Evolutionary conservation across 2,329 filamentous ascomycete species (phyloP), one percentile per base, ranked within the genome.

Genomic region (Helotiales sp.): DNA sequence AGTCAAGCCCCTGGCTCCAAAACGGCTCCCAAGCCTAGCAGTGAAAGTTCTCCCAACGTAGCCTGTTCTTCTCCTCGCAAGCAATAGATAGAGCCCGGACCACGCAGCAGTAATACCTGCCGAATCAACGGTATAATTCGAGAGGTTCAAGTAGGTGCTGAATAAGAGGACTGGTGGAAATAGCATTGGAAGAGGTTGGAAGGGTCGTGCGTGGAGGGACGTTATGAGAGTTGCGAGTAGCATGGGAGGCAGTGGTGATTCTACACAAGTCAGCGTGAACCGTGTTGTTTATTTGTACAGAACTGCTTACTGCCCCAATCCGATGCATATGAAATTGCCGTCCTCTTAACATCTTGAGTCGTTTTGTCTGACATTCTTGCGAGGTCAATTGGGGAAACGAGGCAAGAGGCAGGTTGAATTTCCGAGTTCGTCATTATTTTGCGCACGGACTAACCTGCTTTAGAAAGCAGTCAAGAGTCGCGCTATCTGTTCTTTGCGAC

Each of bases 141-240:
- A 79, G 29, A 89, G 67, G 69, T 88, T 89, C 44, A 88, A 74
- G 68, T 89, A 89, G 57, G 82, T 82, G 52, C 81, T 81, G 74
- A 88, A 86, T 58, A 89, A 77, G 2, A 89, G 77, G 55, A 87
- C 75, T 2, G 86, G 85, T 4, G 86, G 81, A 69, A 89, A 89
- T 62, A 86, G 72, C 80, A 89, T 85, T 3, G 86, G 86, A 0
- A 89, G 75, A 6, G 77, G 69, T 69, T 86, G 85, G 71, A 87
- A 84, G 7, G 87, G 86, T n/a, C 84, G 83, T 42, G 81, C 76
- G 74, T 88, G 83, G 66, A 88, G 84, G 10, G 85, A 84, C 38
- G 85, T 81, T 64, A 89, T 81, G 42, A 89, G 76, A 8, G 85
- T 86, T 57, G 87, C 86, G 42, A 88, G 80, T 12, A 87, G 72